phyloP scores from a whole-genome alignment of 2,329 filamentous ascomycete genomes.

The Epichloe elymi region DNA sequence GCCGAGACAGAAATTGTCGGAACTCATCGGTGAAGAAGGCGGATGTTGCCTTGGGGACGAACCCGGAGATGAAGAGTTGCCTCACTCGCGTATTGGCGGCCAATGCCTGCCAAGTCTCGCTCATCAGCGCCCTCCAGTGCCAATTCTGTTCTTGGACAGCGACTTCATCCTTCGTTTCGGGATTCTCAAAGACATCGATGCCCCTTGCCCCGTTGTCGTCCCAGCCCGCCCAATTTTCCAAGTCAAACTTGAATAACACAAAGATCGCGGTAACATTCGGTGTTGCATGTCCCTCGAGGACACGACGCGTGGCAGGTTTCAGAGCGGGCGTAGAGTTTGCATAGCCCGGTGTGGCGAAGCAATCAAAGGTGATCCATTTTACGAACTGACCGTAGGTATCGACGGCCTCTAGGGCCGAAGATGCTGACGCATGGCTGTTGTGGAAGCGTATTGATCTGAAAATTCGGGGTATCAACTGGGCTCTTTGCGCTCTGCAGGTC shows the following conservation, averaged over 20 bases:
- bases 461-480: too few relatives aligned
- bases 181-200: neutral
- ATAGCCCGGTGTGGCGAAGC: neutral
- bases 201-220: neutral
- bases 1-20: neutral
- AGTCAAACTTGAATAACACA: neutral
- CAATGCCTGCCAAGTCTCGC: neutral
- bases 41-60: neutral
- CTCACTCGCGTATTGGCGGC: neutral
- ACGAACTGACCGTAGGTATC: too few relatives aligned
- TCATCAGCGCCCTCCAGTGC: neutral
- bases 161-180: neutral
- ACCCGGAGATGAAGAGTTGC: neutral
- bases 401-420: too few relatives aligned
- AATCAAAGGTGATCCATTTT: neutral
- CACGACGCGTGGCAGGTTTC: neutral
- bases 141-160: neutral
- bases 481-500: too few relatives aligned
- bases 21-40: neutral
- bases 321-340: neutral
- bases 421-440: too few relatives aligned
- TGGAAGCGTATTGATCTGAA: too few relatives aligned
- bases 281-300: neutral
- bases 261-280: rapidly evolving
- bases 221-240: neutral